phyloP scores from a whole-genome alignment of 192 early-diverging fungal genomes.

The Martensiomyces pterosporus region DNA sequence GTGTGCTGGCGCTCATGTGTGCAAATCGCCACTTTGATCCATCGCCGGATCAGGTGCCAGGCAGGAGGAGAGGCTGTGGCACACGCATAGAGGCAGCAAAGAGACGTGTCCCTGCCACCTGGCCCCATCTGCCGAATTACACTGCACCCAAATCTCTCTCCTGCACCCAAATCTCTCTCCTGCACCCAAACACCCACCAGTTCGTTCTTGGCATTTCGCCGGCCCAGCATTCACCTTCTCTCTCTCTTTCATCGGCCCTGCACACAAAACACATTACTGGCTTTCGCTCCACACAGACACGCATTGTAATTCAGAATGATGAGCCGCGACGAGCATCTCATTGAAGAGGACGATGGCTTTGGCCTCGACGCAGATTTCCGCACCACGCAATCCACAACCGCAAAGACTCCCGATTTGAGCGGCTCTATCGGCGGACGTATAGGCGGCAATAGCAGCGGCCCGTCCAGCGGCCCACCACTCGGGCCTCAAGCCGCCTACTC shows the following conservation, averaged over 20 bases:
- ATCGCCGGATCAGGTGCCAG: no score
- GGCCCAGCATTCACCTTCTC: background rate
- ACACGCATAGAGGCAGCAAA: no score
- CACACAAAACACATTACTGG: no score
- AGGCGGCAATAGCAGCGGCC: constrained; percentile 9
- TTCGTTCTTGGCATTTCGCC: background rate
- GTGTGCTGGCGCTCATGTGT: no score
- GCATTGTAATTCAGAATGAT: constrained; percentile 15
- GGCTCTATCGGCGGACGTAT: constrained; percentile 45
- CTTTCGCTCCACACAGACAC: no score
- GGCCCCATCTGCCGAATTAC: background rate
- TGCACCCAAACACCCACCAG: no score
- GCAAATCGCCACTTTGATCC: no score
- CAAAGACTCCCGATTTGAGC: constrained; percentile 43
- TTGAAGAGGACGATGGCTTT: constrained; percentile 46
- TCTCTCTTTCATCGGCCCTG: background rate
- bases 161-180: background rate
- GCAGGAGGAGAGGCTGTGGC: no score
- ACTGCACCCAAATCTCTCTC: background rate
- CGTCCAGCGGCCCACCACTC: no score
- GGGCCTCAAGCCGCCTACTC: constrained; percentile 35
- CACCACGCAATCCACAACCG: background rate
- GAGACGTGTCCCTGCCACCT: no score
- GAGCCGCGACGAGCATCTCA: constrained; percentile 42
- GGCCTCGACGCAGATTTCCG: constrained; percentile 30